Conservation (phyloP, 495 filamentous ascomycete genomes). For the Hyaloscypha variabilis region DNA sequence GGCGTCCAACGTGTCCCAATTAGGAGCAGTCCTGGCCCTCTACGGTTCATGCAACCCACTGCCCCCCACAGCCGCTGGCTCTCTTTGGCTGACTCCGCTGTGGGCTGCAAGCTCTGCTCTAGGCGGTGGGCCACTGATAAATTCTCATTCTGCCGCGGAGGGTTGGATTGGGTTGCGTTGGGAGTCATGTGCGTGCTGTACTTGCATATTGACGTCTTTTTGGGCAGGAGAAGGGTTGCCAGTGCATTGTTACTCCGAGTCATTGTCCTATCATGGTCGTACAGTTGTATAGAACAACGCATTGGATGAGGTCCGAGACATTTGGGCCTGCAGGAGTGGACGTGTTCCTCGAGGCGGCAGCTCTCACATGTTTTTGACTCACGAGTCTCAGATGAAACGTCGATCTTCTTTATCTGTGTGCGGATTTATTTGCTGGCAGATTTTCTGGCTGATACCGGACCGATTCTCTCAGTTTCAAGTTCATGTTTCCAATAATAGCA, state of each 20-base stretch:
- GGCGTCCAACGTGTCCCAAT: conserved; percentile 2
- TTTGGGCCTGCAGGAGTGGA: background rate
- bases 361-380: background rate
- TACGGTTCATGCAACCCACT: conserved; percentile 18
- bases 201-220: background rate
- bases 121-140: conserved; percentile 7
- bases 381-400: background rate
- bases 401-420: background rate
- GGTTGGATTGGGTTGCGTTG: conserved; percentile 16
- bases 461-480: background rate
- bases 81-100: background rate
- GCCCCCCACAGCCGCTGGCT: background rate
- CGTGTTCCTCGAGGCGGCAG: background rate
- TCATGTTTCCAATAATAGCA: no score
- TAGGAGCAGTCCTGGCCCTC: background rate
- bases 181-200: conserved; percentile 20
- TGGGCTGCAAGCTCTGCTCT: background rate
- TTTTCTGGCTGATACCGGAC: background rate
- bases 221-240: background rate
- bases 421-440: background rate
- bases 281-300: conserved; percentile 24
- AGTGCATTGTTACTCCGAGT: conserved; percentile 21
- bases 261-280: conserved; percentile 11
- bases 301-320: background rate
- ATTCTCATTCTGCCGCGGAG: conserved; percentile 10